Percentiles rank a stretch among this genome's conserved stretches.
Evolutionary conservation across 2,329 filamentous ascomycete genomes (phyloP).

Genomic region (Colletotrichum agaves): DNA sequence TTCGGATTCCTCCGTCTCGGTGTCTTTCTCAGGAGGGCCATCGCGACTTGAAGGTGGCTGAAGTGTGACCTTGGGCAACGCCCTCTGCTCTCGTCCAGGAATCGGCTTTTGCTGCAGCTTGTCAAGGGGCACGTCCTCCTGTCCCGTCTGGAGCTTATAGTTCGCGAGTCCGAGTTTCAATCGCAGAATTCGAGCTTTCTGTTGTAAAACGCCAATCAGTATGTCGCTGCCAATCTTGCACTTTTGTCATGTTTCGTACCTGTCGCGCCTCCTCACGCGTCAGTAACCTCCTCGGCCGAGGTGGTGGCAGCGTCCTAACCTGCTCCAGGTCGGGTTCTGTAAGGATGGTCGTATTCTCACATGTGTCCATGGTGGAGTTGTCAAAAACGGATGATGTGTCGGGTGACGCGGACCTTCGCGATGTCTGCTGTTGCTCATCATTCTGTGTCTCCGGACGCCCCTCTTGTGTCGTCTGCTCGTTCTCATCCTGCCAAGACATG

Average conservation of each 20-base stretch:
- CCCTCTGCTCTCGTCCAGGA: conserved; percentile 32
- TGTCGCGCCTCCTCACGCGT: conserved; percentile 65
- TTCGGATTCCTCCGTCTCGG: conserved; percentile 32
- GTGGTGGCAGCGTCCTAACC: conserved; percentile 35
- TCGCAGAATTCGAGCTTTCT: conserved; percentile 74
- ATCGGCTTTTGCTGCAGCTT: conserved; percentile 60
- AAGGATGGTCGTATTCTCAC: conserved; percentile 57
- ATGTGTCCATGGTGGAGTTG: conserved; percentile 57
- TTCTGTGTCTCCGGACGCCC: background rate
- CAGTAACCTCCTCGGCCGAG: conserved; percentile 44
- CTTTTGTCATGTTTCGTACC: conserved; percentile 47
- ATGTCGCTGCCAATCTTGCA: background rate
- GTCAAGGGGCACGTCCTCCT: conserved; percentile 73
- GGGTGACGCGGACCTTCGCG: conserved; percentile 41
- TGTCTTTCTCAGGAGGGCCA: conserved; percentile 30
- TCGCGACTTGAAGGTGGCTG: conserved; percentile 40
- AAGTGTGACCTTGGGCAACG: conserved; percentile 36
- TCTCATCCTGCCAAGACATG: background rate
- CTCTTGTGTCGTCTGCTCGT: conserved; percentile 5
- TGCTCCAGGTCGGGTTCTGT: conserved; percentile 58
- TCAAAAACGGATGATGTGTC: conserved; percentile 63
- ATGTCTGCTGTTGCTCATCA: conserved; percentile 1
- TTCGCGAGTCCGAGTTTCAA: conserved; percentile 76
- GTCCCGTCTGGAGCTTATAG: conserved; percentile 81
- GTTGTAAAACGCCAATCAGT: conserved; percentile 32